Evolutionary conservation across 2,329 filamentous ascomycete species (phyloP).

Genomic region (Diaporthe citri): DNA sequence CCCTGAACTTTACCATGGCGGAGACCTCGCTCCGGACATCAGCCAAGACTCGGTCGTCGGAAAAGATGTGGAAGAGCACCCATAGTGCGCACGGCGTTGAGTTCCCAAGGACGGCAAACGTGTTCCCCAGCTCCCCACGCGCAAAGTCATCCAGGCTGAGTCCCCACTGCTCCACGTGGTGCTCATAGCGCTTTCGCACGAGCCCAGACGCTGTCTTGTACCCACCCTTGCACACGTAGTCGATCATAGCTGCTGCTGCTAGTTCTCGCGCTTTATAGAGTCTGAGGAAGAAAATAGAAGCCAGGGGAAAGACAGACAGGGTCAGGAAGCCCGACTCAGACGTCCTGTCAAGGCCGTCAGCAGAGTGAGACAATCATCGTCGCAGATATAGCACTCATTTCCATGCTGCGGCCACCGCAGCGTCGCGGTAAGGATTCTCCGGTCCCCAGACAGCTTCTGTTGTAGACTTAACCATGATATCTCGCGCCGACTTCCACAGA

Average conservation of each 20-base stretch:
- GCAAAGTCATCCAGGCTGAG: slow-evolving; percentile 44
- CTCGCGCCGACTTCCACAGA: slow-evolving; percentile 42
- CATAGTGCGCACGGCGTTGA: slow-evolving; percentile 44
- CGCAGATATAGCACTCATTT: slow-evolving; percentile 26
- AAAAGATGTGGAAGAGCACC: slow-evolving; percentile 46
- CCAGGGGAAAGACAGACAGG: neutral
- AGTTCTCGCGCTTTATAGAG: slow-evolving; percentile 8
- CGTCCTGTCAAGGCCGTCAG: neutral
- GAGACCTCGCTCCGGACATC: slow-evolving; percentile 43
- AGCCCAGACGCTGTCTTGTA: slow-evolving; percentile 45
- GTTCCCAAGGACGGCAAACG: slow-evolving; percentile 45
- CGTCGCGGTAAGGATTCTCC: slow-evolving; percentile 45
- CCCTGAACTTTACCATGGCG: neutral
- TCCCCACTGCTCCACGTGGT: slow-evolving; percentile 41
- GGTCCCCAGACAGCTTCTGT: slow-evolving; percentile 46
- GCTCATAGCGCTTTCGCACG: slow-evolving; percentile 43
- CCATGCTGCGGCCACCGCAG: slow-evolving; percentile 43
- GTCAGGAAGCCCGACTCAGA: slow-evolving; percentile 3
- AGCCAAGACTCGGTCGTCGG: slow-evolving; percentile 41
- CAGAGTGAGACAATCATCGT: neutral
- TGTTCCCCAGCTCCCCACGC: slow-evolving; percentile 46
- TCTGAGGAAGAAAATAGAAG: neutral
- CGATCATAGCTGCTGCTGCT: neutral
- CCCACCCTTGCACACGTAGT: slow-evolving; percentile 44
- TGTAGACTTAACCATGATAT: slow-evolving; percentile 43